Conservation (phyloP, 1,139 yeast species). For the Taphrina flavorubra region DNA sequence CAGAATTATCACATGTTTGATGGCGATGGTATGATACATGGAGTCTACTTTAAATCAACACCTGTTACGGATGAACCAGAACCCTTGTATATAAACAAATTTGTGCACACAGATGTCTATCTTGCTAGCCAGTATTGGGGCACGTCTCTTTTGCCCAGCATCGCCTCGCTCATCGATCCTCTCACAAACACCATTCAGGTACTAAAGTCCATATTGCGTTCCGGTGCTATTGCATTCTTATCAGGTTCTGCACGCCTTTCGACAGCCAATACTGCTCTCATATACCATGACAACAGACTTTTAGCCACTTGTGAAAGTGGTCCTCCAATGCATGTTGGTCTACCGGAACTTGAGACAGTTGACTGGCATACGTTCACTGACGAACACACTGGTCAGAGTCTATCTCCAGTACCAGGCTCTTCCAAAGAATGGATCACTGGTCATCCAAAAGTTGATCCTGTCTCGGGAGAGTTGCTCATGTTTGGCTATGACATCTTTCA, state of each 20-base stretch:
- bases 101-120: constrained; percentile 36
- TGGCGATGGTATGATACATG: constrained; percentile 42
- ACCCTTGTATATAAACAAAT: constrained; percentile 38
- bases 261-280: constrained; percentile 38
- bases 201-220: constrained; percentile 24
- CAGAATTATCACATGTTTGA: constrained; percentile 40
- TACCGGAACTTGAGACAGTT: constrained; percentile 38
- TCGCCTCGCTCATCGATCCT: constrained; percentile 41
- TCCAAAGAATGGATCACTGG: constrained; percentile 41
- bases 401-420: constrained; percentile 28
- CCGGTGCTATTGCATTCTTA: constrained; percentile 34
- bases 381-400: constrained; percentile 4
- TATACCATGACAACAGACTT: constrained; percentile 39
- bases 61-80: constrained; percentile 3
- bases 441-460: constrained; percentile 41
- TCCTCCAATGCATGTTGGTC: constrained; percentile 37
- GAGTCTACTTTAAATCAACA: constrained; percentile 26
- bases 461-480: constrained; percentile 38
- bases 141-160: constrained; percentile 28
- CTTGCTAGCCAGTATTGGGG: constrained; percentile 37
- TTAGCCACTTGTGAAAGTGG: constrained; percentile 41
- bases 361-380: constrained; percentile 40
- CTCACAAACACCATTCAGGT: constrained; percentile 21
- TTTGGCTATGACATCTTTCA: constrained; percentile 42
- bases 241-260: constrained; percentile 38